phyloP scores from a whole-genome alignment of 805 yeast genomes.

The Cyberlindnera euphorbiiphila region DNA sequence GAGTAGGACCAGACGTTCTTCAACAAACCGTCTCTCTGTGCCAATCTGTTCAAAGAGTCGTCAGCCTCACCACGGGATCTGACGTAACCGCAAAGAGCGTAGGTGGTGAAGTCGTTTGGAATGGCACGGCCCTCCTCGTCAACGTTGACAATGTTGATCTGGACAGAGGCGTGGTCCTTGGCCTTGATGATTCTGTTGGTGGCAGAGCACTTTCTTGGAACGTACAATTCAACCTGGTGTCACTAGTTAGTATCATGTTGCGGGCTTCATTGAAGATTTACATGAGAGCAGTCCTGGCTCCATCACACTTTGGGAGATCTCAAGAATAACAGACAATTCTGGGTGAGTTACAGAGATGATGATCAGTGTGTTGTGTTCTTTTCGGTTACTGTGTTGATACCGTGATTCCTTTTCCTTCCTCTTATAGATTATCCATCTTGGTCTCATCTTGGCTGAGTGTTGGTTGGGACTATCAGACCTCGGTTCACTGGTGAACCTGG shows the following conservation, averaged over 20 bases:
- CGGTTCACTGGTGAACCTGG: no score
- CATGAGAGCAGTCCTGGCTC: not conserved
- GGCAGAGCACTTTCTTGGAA: slow-evolving; percentile 99
- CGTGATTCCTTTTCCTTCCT: no score
- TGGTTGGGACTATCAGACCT: no score
- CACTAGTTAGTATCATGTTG: slow-evolving; percentile 21
- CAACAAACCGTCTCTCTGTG: slow-evolving; percentile 97
- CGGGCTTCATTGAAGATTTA: not conserved
- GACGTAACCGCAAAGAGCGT: slow-evolving; percentile 95
- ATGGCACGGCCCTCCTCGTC: slow-evolving; percentile 95
- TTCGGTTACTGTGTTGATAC: no score
- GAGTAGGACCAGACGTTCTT: slow-evolving; percentile 95
- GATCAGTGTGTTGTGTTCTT: no score
- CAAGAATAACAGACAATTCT: no score
- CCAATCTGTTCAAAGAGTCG: slow-evolving; percentile 98
- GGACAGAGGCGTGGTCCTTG: slow-evolving; percentile 99
- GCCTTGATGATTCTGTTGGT: slow-evolving; percentile 99
- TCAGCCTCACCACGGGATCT: slow-evolving; percentile 99
- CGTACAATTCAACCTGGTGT: slow-evolving; percentile 94
- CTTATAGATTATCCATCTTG: no score
- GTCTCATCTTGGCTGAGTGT: no score
- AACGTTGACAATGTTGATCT: slow-evolving; percentile 97
- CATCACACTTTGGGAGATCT: no score
- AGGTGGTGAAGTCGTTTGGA: slow-evolving; percentile 86
- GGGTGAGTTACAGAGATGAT: no score